phyloP scores from a whole-genome alignment of 768 basidiomycete genomes.

The Lanmaoa rubissima region DNA sequence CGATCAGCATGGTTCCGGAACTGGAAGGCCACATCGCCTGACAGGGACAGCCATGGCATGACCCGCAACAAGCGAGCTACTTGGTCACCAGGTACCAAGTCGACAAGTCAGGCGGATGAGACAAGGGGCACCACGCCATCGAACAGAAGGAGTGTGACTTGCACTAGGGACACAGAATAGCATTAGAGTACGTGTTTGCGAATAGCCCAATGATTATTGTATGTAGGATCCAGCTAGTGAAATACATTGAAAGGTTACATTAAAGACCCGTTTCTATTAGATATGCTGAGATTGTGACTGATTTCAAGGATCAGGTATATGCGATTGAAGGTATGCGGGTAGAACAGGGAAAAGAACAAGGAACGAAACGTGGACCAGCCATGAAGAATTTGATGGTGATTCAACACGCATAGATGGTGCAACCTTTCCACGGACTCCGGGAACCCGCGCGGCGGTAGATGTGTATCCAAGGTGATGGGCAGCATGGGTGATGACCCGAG shows the following conservation, averaged over 20 bases:
- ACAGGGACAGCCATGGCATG: neutral
- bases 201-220: conserved; percentile 24
- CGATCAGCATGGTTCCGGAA: neutral
- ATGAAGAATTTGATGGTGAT: conserved; percentile 6
- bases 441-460: conserved; percentile 2
- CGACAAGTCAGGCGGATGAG: neutral
- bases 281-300: conserved; percentile 24
- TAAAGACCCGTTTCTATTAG: conserved; percentile 28
- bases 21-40: neutral
- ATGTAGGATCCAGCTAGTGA: conserved; percentile 21
- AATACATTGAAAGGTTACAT: conserved; percentile 26
- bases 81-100: neutral
- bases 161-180: neutral
- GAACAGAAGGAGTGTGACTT: neutral
- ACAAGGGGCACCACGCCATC: too few species aligned
- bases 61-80: neutral
- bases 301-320: conserved; percentile 24
- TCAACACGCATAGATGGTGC: conserved; percentile 7
- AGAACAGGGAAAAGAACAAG: neutral
- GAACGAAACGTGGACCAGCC: conserved; percentile 22
- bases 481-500: conserved; percentile 1
- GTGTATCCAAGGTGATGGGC: conserved; percentile 6
- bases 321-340: conserved; percentile 13
- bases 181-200: neutral
- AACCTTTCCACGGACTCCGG: conserved; percentile 2